phyloP scores from a whole-genome alignment of 75 land plant species.

The Picea glauca region DNA sequence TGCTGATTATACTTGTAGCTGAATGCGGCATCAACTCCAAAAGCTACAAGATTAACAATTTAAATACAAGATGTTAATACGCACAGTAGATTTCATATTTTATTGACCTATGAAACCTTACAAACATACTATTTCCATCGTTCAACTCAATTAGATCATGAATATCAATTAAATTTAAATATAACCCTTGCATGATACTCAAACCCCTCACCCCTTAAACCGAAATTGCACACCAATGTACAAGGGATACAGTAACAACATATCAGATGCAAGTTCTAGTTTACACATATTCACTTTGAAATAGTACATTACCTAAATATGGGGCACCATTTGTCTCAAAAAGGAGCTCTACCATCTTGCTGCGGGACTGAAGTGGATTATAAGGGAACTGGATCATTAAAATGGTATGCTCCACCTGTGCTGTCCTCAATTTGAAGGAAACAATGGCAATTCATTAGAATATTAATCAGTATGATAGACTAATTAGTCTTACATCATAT shows the following conservation, averaged over 20 bases:
- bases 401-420: slow-evolving; percentile 92
- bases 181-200: background rate
- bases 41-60: slow-evolving; percentile 49
- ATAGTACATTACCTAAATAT: slow-evolving; percentile 65
- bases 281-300: background rate
- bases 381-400: slow-evolving; percentile 90
- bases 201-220: background rate
- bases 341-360: slow-evolving; percentile 98
- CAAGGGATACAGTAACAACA: background rate
- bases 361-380: slow-evolving; percentile 87
- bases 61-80: background rate
- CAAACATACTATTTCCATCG: background rate
- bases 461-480: background rate
- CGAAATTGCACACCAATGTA: background rate
- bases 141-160: background rate
- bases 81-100: background rate
- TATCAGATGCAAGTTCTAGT: background rate
- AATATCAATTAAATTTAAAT: background rate
- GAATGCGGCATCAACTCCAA: slow-evolving; percentile 92
- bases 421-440: slow-evolving; percentile 30
- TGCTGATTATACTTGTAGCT: slow-evolving; percentile 80
- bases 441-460: background rate
- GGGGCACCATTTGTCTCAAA: slow-evolving; percentile 95
- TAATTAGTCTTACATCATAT: background rate
- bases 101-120: background rate